Conservation (phyloP, 768 basidiomycete species). For the Phanerodontia chrysosporium region DNA sequence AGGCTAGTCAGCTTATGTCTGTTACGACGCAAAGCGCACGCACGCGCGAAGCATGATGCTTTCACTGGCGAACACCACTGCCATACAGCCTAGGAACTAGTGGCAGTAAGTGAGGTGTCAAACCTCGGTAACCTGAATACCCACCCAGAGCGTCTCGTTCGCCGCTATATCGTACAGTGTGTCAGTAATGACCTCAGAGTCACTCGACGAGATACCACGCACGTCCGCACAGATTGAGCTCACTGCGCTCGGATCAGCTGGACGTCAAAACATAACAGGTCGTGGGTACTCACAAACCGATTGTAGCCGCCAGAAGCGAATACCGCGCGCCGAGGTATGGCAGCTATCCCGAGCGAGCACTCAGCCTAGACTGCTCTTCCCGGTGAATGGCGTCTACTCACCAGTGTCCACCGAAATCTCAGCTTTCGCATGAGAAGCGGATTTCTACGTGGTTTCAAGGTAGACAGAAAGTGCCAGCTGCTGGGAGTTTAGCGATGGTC, state of each 20-base stretch:
- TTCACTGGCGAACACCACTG: background rate
- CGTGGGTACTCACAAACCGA: constrained; percentile 1
- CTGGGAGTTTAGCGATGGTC: background rate
- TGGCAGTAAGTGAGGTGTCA: background rate
- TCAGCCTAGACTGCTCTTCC: background rate
- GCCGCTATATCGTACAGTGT: background rate
- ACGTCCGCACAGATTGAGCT: background rate
- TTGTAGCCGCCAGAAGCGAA: background rate
- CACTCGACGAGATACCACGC: background rate
- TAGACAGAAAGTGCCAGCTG: constrained; percentile 8
- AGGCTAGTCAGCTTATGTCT: background rate
- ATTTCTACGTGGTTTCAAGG: constrained; percentile 1
- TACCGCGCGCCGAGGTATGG: background rate
- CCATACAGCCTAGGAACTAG: background rate
- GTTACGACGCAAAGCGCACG: background rate
- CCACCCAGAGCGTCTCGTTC: background rate
- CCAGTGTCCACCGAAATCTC: background rate
- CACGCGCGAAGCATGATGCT: background rate
- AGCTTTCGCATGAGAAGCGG: background rate
- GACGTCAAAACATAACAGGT: no score
- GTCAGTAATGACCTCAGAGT: background rate
- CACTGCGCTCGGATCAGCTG: no score
- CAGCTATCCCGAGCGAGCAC: background rate
- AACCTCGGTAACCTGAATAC: background rate
- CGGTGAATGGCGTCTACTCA: no score